Evolutionary conservation across 2,329 filamentous ascomycete species (phyloP).

Genomic region (Aspergillus viridinutans): DNA sequence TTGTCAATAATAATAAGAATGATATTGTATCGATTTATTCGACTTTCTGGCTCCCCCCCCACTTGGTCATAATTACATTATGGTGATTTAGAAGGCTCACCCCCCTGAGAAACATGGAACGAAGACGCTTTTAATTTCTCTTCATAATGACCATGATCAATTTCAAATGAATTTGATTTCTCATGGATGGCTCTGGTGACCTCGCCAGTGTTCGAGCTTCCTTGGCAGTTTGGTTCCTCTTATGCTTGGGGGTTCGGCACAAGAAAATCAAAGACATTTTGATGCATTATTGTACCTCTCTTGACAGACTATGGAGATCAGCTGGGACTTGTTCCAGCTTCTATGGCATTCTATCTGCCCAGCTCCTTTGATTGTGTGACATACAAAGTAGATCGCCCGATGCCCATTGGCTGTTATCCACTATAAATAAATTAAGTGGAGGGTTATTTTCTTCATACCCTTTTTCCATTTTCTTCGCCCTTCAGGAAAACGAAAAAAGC

Average conservation of each 20-base stretch:
- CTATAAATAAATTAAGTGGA: slow-evolving; percentile 20
- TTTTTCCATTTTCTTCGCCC: neutral
- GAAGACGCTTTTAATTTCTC: neutral
- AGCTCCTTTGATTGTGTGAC: slow-evolving; percentile 19
- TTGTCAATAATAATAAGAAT: neutral
- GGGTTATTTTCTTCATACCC: slow-evolving; percentile 1
- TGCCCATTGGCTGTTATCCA: slow-evolving; percentile 11
- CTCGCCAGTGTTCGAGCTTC: neutral
- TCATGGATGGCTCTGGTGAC: neutral
- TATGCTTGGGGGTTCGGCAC: neutral
- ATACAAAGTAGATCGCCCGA: slow-evolving; percentile 19
- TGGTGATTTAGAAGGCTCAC: neutral
- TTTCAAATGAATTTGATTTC: neutral
- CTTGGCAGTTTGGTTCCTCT: neutral
- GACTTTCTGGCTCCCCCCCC: slow-evolving; percentile 14
- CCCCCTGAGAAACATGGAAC: neutral
- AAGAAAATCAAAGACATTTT: neutral
- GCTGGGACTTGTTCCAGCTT: slow-evolving; percentile 1
- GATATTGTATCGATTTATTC: neutral
- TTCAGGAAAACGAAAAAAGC: neutral
- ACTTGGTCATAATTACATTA: slow-evolving; percentile 12
- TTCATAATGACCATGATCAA: neutral
- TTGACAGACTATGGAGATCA: neutral
- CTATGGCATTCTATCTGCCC: slow-evolving; percentile 15
- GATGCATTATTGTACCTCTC: neutral